A percentile compares a stretch with the other conserved stretches of the same genome.
Evolutionary conservation across 257 asterid species (phyloP).

Genomic region (Eucommia ulmoides): DNA sequence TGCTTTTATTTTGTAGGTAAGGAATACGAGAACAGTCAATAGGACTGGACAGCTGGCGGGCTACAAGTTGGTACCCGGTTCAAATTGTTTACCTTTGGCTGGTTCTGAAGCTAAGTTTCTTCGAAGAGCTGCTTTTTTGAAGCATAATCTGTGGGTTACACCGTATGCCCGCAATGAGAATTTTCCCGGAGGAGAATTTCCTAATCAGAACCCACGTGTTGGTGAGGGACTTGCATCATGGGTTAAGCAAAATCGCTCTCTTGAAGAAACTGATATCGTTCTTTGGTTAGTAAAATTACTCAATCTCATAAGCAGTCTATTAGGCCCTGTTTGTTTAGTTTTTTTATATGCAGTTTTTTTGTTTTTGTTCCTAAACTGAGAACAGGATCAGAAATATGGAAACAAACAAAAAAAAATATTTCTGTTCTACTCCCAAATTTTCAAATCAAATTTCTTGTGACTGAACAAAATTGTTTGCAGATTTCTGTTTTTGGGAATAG

Average conservation of each 20-base stretch:
- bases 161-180: conserved; percentile 81
- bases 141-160: conserved; percentile 95
- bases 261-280: conserved; percentile 83
- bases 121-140: conserved; percentile 90
- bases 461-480: too few species aligned
- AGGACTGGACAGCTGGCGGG: conserved; percentile 89
- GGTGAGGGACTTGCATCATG: conserved; percentile 95
- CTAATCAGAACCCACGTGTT: conserved; percentile 93
- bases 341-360: too few species aligned
- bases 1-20: conserved; percentile 36
- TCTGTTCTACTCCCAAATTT: too few species aligned
- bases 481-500: too few species aligned
- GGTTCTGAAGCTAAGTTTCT: conserved; percentile 88
- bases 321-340: too few species aligned
- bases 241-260: conserved; percentile 75
- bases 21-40: conserved; percentile 84
- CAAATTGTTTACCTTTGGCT: conserved; percentile 84
- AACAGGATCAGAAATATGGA: too few species aligned
- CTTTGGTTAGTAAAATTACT: conserved; percentile 91
- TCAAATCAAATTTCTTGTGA: too few species aligned
- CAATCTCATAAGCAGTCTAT: too few species aligned
- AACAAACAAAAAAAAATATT: too few species aligned
- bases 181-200: conserved; percentile 97
- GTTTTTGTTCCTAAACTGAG: too few species aligned
- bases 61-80: conserved; percentile 85